Evolutionary conservation across 257 asterid species (phyloP).

Genomic region (Schizonepeta tenuifolia): DNA sequence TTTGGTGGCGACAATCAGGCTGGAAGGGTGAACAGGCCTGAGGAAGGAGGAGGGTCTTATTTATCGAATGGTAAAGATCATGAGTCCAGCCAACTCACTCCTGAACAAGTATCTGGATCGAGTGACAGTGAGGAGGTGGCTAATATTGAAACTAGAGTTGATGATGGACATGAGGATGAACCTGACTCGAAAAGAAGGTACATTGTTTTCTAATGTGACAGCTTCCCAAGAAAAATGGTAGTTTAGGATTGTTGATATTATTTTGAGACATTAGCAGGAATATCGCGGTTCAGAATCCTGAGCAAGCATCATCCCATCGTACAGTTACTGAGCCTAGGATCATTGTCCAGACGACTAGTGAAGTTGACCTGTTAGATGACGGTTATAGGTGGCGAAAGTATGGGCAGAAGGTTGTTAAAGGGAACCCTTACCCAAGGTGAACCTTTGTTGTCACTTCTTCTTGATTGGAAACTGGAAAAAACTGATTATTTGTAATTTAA

Average conservation of each 20-base stretch:
- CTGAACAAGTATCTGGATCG: slow-evolving; percentile 66
- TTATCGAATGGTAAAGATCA: slow-evolving; percentile 40
- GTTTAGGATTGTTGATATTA: not conserved
- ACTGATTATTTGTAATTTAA: too few relatives aligned
- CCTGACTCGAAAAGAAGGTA: slow-evolving; percentile 91
- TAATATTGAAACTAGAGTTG: slow-evolving; percentile 47
- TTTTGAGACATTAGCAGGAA: slow-evolving; percentile 51
- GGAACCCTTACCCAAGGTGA: slow-evolving; percentile 95
- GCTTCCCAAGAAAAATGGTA: not conserved
- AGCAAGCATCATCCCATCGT: slow-evolving; percentile 71
- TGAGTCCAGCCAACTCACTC: slow-evolving; percentile 67
- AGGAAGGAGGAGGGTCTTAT: slow-evolving; percentile 36
- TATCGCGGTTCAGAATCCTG: slow-evolving; percentile 58
- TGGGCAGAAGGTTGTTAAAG: slow-evolving; percentile 98
- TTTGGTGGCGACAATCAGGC: slow-evolving; percentile 45
- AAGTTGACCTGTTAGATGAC: slow-evolving; percentile 91
- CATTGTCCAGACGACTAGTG: slow-evolving; percentile 92
- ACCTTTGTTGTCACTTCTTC: not conserved
- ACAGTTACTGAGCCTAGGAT: slow-evolving; percentile 92
- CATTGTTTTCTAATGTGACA: not conserved
- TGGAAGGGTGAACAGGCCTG: too few relatives aligned
- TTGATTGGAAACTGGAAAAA: not conserved
- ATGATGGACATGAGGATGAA: slow-evolving; percentile 68
- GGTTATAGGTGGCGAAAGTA: slow-evolving; percentile 95
- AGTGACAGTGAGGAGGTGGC: slow-evolving; percentile 83